Base-by-base conservation (phyloP, 1,139 yeast species). In the Zygosaccharomyces sapae region DNA sequence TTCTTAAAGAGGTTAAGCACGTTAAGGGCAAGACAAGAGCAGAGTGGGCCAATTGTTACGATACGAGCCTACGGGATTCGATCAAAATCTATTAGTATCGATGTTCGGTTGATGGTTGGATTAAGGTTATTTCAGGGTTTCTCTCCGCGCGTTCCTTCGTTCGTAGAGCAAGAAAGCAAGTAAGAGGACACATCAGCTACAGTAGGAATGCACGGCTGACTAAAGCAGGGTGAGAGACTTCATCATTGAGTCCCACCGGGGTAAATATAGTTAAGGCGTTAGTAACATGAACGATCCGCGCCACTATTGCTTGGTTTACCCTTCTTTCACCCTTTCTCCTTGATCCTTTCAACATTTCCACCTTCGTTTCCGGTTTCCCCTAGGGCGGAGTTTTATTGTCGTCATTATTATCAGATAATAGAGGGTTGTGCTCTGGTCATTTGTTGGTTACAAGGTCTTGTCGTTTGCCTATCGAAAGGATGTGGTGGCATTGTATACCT, bases 91-190 rank as follows among this genome's bases (percentile, higher is more conserved):
- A 2, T 27, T 12, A 5, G 3, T 9, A 5, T 3, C n/a, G n/a
- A 27, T 4, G 3, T 27, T 27, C 3, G n/a, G 31, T 16, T 16
- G 16, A 16, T 16, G 16, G 16, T 16, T 16, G 16, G 16, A 16
- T 9, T 27, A 27, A 10, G 12, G 5, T 27, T 9, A 10, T 27
- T 12, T 27, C 29, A 10, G 4, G 31, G 20, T 6, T 37, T 37
- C 13, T 12, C 31, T 37, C 10, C 40, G 12, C 12, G 9, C 31
- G 12, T 27, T 12, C 13, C 12, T 27, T 5, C 5, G 9, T 27
- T 27, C 12, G 9, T 2, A 12, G 12, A 22, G 40, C 40, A 37
- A 37, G 40, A 37, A 37, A 37, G 40, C 40, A 37, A 37, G 40
- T 20, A 3, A 20, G 20, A 10, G n/a, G 12, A 27, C 27, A 24